Base-by-base conservation (phyloP, 2,329 filamentous ascomycete genomes). In the Trichoderma harzianum region DNA sequence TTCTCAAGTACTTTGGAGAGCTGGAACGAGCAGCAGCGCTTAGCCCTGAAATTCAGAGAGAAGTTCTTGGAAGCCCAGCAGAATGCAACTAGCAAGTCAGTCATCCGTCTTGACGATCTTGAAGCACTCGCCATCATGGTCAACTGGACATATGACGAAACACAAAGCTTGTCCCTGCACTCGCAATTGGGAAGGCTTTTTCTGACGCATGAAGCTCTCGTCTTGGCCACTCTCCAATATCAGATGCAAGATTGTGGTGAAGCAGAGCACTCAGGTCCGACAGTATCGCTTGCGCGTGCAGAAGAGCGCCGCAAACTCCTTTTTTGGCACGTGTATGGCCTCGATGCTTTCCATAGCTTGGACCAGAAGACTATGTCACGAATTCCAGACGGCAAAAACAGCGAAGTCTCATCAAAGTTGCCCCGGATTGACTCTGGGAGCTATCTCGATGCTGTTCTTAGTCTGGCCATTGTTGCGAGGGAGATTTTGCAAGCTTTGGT, bases 311-410 rank as follows among this genome's bases (percentile, higher is more conserved):
- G 53, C 28, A 58, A n/a, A 7, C 53, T 68, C 39, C 36, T 60
- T 5, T 68, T 68, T 10, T 68, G 65, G 65, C 53, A 68, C 10
- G 65, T 68, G n/a, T 68, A 68, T 5, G 65, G 65, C 6, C 36
- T 68, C 32, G 65, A 68, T 14, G 65, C 65, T 36, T 68, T 68
- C 26, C 65, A 60, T 26, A 60, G 53, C 55, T 24, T 68, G 5
- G 65, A 68, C n/a, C 65, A 60, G 11, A 68, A 47, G 7, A 39
- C 28, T 8, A 60, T 68, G 11, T 68, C 65, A 14, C 24, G 65
- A 11, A 68, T 68, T 32, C 53, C 65, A 10, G 55, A 68, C 36
- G 36, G 53, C 7, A 55, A 68, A 8, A 32, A 68, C 32, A 24
- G 28, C 18, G 34, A 43, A n/a, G 12, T 43, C n/a, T 30, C 34